Base-by-base conservation (phyloP, 345 rosid species). In the Acer yangbiense region DNA sequence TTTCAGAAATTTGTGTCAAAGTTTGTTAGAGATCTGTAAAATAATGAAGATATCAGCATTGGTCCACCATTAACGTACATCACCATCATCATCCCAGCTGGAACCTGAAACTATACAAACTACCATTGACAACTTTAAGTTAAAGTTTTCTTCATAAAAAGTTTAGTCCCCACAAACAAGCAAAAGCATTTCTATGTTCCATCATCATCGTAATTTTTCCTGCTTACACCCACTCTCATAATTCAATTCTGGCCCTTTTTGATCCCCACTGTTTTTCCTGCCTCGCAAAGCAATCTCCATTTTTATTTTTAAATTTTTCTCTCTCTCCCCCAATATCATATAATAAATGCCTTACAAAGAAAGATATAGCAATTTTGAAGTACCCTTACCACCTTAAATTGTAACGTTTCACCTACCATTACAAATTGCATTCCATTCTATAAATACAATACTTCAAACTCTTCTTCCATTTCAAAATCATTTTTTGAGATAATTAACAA, bases 381-480 rank as follows among this genome's bases (percentile, higher is more conserved):
- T 78, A 65, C 70, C 57, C 86, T 27, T 14, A 43, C 77, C 85
- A 83, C 88, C 85, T 74, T 76, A 41, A 61, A 57, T 75, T 50
- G 69, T 61, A 71, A 75, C 71, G 60, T 74, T 84, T 83, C 77
- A 85, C 88, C 91, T 62, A 86, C 82, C 86, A 68, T 48, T 27
- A 65, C 78, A 67, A 55, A 39, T 39, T 55, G 55, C 50, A 46
- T 18, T 27, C 43, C 69, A 46, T 27, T 65, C 77, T 55, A 70
- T 75, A 79, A 72, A 72, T 16, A 81, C 73, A 71, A 71, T 16
- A 23, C 70, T 46, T 25, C 72, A 75, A 77, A 14, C 69, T 69
- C 79, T 62, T 79, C 69, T 69, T 55, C 78, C 17, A 14, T 21
- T 8, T 14, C 35, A 65, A 70, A 23, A 39, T 1, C 68, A 66